phyloP scores from a whole-genome alignment of 257 asterid genomes.

The Penstemon barbatus region DNA sequence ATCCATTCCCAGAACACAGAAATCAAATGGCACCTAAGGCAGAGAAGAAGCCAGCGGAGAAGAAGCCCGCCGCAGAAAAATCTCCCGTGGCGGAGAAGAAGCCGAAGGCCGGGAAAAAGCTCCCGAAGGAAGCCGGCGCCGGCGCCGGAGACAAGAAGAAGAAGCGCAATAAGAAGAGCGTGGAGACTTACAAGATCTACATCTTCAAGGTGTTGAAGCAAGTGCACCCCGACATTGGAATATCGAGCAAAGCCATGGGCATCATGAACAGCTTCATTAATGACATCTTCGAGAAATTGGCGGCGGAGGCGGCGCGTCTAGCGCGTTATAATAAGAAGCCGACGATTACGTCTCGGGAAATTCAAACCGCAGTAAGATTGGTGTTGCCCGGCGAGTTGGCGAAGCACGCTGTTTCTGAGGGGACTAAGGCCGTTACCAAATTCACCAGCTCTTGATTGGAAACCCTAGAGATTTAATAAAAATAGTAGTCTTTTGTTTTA shows the following conservation, averaged over 20 bases:
- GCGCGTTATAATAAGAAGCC: constrained; percentile 49
- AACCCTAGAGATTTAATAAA: background rate
- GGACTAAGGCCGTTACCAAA: constrained; percentile 51
- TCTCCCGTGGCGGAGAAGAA: constrained; percentile 31
- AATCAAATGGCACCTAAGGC: constrained; percentile 46
- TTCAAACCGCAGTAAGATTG: constrained; percentile 44
- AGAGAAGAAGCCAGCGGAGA: constrained; percentile 36
- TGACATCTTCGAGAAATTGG: constrained; percentile 49
- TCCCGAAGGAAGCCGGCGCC: constrained; percentile 39
- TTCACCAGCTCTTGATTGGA: constrained; percentile 40
- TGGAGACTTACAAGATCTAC: constrained; percentile 51
- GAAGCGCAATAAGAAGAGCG: constrained; percentile 41
- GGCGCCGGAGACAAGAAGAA: constrained; percentile 41
- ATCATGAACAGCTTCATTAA: constrained; percentile 51
- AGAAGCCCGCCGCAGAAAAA: too few relatives aligned
- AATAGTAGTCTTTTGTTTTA: background rate
- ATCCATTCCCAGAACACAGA: too few relatives aligned
- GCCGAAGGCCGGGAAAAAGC: constrained; percentile 37
- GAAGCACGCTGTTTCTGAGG: constrained; percentile 49
- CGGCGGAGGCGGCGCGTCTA: constrained; percentile 38
- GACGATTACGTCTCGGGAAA: constrained; percentile 46
- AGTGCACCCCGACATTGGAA: constrained; percentile 42
- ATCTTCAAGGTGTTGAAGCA: constrained; percentile 49
- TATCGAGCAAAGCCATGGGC: constrained; percentile 52
- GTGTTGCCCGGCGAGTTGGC: constrained; percentile 50